Evolutionary conservation across 345 rosid genomes (phyloP).

Genomic region (Viola odorata): DNA sequence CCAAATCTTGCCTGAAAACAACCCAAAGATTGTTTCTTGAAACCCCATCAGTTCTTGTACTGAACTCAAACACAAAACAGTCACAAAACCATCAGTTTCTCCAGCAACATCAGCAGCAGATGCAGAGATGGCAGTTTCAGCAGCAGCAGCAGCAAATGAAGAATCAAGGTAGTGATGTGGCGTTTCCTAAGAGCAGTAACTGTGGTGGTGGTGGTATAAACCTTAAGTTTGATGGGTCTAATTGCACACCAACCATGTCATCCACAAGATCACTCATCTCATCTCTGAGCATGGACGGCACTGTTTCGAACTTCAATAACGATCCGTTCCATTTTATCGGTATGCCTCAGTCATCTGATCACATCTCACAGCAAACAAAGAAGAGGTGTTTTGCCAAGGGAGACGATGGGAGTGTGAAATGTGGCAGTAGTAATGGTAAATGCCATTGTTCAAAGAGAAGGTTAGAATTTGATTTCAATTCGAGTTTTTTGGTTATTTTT

Average conservation of each 20-base stretch:
- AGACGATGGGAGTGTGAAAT: constrained; percentile 61
- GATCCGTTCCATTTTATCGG: constrained; percentile 55
- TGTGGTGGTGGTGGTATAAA: constrained; percentile 32
- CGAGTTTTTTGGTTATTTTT: not conserved
- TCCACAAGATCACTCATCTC: constrained; percentile 55
- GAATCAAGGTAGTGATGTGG: constrained; percentile 29
- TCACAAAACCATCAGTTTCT: constrained; percentile 38
- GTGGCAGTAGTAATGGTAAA: constrained; percentile 44
- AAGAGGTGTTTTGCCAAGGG: constrained; percentile 54
- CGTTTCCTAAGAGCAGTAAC: constrained; percentile 36
- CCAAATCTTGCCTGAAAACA: constrained; percentile 20
- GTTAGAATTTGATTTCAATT: constrained; percentile 18
- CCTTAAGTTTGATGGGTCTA: constrained; percentile 55
- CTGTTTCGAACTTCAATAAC: constrained; percentile 37
- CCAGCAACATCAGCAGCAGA: constrained; percentile 41
- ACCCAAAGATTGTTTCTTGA: constrained; percentile 31
- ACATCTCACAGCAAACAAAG: constrained; percentile 41
- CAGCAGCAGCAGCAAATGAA: constrained; percentile 34
- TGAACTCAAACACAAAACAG: constrained; percentile 30
- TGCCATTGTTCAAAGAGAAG: constrained; percentile 81
- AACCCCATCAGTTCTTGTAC: constrained; percentile 33
- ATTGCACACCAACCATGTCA: constrained; percentile 50
- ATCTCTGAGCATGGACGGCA: constrained; percentile 63
- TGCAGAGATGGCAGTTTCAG: constrained; percentile 36
- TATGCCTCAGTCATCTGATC: constrained; percentile 44